phyloP scores from a whole-genome alignment of 176 grass and related monocot genomes.

The Oryza meyeriana region DNA sequence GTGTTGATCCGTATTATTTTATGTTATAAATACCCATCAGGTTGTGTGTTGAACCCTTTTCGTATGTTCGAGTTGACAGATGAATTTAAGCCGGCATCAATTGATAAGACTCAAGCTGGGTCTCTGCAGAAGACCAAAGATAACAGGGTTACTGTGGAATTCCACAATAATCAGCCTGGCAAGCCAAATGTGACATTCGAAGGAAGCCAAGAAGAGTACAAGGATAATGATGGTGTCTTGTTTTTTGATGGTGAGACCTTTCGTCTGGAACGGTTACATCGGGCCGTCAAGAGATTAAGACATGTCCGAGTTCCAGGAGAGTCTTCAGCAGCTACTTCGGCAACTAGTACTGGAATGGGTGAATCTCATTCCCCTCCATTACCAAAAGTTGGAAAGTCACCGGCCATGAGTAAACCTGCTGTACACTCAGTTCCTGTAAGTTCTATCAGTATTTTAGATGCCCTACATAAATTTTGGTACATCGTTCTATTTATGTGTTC shows the following conservation, averaged over 20 bases:
- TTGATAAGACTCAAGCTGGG: constrained; percentile 91
- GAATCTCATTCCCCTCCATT: constrained; percentile 76
- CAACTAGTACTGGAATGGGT: constrained; percentile 44
- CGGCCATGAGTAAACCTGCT: constrained; percentile 47
- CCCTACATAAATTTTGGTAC: constrained; percentile 17
- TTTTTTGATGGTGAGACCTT: constrained; percentile 92
- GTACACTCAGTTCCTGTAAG: constrained; percentile 62
- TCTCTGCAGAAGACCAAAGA: constrained; percentile 88
- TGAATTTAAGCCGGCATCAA: constrained; percentile 99
- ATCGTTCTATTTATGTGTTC: constrained; percentile 8
- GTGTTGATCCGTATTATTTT: not conserved
- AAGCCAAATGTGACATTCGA: constrained; percentile 88
- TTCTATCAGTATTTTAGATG: constrained; percentile 32
- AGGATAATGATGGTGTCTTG: constrained; percentile 88
- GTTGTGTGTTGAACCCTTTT: not conserved
- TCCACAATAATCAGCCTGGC: constrained; percentile 91
- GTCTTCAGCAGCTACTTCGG: constrained; percentile 47
- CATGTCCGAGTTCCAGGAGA: constrained; percentile 82
- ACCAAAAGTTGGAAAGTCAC: constrained; percentile 54
- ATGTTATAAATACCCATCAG: constrained; percentile 8
- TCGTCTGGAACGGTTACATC: constrained; percentile 78
- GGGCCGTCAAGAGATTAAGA: constrained; percentile 87
- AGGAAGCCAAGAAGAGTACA: constrained; percentile 91
- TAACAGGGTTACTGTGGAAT: constrained; percentile 92
- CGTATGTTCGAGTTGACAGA: constrained; percentile 50